A percentile compares a stretch with the other conserved stretches of the same genome.
phyloP scores from a whole-genome alignment of 1,284 basidiomycete genomes.

The Austropuccinia psidii region DNA sequence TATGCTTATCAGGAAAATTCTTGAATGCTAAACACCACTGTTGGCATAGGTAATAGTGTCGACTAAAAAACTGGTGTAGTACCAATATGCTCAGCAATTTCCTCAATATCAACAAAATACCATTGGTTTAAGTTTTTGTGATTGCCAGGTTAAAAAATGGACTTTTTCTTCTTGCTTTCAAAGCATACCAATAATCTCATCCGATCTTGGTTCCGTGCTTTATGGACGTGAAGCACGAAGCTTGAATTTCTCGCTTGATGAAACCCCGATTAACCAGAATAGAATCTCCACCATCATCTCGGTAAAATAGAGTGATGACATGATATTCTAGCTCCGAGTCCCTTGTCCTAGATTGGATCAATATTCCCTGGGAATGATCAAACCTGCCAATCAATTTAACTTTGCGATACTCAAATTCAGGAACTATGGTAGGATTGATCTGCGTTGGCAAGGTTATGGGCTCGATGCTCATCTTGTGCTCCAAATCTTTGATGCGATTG shows the following conservation, averaged over 20 bases:
- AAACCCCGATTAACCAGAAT: slow-evolving; percentile 89
- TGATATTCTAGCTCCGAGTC: slow-evolving; percentile 82
- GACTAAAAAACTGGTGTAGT: slow-evolving; percentile 75
- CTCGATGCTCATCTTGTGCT: slow-evolving; percentile 74
- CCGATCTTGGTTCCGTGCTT: slow-evolving; percentile 40
- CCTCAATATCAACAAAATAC: slow-evolving; percentile 81
- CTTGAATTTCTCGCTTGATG: slow-evolving; percentile 58
- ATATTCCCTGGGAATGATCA: slow-evolving; percentile 66
- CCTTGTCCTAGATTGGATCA: slow-evolving; percentile 74
- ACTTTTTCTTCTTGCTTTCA: slow-evolving; percentile 54
- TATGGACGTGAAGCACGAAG: slow-evolving; percentile 41
- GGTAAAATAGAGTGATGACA: slow-evolving; percentile 72
- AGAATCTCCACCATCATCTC: slow-evolving; percentile 55
- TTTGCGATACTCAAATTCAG: slow-evolving; percentile 78
- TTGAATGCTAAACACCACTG: too few species aligned
- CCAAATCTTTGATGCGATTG: slow-evolving; percentile 82
- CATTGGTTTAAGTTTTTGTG: slow-evolving; percentile 69
- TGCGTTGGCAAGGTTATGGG: slow-evolving; percentile 71
- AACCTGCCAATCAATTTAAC: slow-evolving; percentile 69
- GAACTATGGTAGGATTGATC: slow-evolving; percentile 57
- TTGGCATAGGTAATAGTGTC: too few species aligned
- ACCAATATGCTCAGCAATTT: slow-evolving; percentile 63
- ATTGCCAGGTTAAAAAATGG: slow-evolving; percentile 81
- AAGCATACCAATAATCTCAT: slow-evolving; percentile 59
- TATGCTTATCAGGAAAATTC: too few species aligned